Evolutionary conservation across 805 yeast genomes (phyloP), one percentile per base, ranked within the genome.

Genomic region (Yamadazyma takamatsuzukensis): DNA sequence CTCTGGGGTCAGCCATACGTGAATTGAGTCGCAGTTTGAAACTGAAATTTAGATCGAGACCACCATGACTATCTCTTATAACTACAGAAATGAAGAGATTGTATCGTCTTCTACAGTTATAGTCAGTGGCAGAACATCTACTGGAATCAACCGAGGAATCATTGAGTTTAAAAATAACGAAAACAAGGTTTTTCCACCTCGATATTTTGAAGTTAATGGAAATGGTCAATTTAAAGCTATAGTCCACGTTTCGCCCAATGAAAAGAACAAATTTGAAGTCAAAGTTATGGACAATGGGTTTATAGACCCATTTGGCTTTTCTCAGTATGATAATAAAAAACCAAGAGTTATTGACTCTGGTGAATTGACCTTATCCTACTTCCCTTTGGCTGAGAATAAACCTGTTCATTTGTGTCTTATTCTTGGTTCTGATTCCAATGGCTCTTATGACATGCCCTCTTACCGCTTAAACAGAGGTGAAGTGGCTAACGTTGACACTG

Each of bases 341-440:
- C 51, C 53, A 4, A 18, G 36, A 1, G 39, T 49, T 3, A 39
- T 46, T 6, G 70, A 65, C 18, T 23, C 31, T 1, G 59, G 49
- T 4, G 18, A 19, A 10, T 40, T 65, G 21, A 36, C 40, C 3
- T 45, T 66, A 7, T 34, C 24, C 18, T 59, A 40, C 51, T 53
- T 64, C 1, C 88, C 87, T 0, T 49, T 83, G 17, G 47, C 64
- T 3, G 72, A 76, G 34, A 77, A 83, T 46, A 83, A 83, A 29
- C 93, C 93, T 0, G 60, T 89, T n/a, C 93, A 89, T 54, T 56
- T 89, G 30, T 87, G 93, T 50, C 52, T 88, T 6, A 53, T 90
- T 10, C 58, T 87, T 2, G 97, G 85, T 2, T 70, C 64, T 33
- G 97, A 89, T 50, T 83, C 95, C 2, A 74, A 78, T 3, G 74